These are phyloP conservation scores for Cryptococcus sp. DNA, from an alignment of 1,284 basidiomycete species.

Conservation along the genomic window DNA sequence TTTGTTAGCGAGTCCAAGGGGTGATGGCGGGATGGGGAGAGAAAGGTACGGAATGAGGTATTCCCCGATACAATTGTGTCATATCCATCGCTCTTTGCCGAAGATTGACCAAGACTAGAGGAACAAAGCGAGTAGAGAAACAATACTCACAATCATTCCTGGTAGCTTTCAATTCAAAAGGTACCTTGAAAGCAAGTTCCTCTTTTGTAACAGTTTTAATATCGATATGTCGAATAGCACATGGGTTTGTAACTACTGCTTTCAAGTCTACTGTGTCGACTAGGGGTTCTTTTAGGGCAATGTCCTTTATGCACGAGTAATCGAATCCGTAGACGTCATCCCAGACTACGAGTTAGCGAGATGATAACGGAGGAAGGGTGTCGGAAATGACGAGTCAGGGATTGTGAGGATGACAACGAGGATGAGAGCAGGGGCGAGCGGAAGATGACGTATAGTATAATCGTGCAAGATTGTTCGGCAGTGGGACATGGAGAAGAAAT, in stretches of 20 bases:
- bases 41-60: no score
- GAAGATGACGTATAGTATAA: no score
- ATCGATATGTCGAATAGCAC: constrained; percentile 84
- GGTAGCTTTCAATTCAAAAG: constrained; percentile 77
- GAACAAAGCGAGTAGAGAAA: not conserved
- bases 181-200: constrained; percentile 78
- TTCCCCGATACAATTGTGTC: no score
- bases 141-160: constrained; percentile 81
- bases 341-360: constrained; percentile 66
- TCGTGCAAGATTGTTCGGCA: no score
- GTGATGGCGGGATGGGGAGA: no score
- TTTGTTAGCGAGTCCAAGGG: not conserved
- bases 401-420: no score
- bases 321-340: constrained; percentile 99
- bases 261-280: constrained; percentile 97
- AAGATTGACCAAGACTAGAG: no score
- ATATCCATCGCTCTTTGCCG: no score
- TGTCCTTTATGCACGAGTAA: constrained; percentile 99
- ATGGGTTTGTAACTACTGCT: constrained; percentile 85
- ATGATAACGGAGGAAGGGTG: not conserved
- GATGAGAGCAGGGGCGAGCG: no score
- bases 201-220: constrained; percentile 90
- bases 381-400: not conserved
- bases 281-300: constrained; percentile 90
- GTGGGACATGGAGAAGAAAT: no score